Base-by-base conservation (phyloP, 257 asterid species). In the Nicotiana attenuata region DNA sequence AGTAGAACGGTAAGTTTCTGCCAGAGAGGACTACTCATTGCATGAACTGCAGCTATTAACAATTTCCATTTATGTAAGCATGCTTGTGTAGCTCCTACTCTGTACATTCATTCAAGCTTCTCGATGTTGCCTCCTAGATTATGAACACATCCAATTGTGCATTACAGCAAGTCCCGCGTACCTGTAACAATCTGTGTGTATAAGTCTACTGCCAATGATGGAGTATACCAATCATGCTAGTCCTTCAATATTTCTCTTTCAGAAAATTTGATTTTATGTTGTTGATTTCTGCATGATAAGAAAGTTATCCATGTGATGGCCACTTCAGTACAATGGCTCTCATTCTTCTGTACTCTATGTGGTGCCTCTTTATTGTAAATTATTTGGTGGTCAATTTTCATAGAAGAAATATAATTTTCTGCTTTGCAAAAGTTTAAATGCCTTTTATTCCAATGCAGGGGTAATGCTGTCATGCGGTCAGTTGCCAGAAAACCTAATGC, bases 401-500 rank as follows among this genome's bases (percentile, higher is more conserved):
- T 22, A n/a, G 65, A 63, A 53, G 14, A 31, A 2, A 45, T 65
- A 13, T 64, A 56, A 59, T 7, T 55, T 50, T 29, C 55, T 33
- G 20, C 41, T 11, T 20, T 55, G 26, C 64, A 55, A 38, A 81
- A 29, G n/a, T 65, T 68, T 59, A 80, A 2, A 28, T 47, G 47
- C 28, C 22, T 17, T 56, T 22, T 83, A 59, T 13, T 60, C 4
- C 19, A 4, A 81, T 83, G 80, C 90, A 95, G 99, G 89, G 97
- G 99, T 63, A 93, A 85, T 80, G 97, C 91, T 20, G 91, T 94
- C 84, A 86, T 96, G 93, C 91, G 98, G 8, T 85, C 95, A 68
- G 87, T 86, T 11, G 93, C 90, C 10, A 87, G 88, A 82, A 94
- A 90, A 85, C 95, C 86, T 26, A 85, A 55, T 26, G 92, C 59